phyloP scores from a whole-genome alignment of 2,329 filamentous ascomycete species.

The Monilinia laxa region DNA sequence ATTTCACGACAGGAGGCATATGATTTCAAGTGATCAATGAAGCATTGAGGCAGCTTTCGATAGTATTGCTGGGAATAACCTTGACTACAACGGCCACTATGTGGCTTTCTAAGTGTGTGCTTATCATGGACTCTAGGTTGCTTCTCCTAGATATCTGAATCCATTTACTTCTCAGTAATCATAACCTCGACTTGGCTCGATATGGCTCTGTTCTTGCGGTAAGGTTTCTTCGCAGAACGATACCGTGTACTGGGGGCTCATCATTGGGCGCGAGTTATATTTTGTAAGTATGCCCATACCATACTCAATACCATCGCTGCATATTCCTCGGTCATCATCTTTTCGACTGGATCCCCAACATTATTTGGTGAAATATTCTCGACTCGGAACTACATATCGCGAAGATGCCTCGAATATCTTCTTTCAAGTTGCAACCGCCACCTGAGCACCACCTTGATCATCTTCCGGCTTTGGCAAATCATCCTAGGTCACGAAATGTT shows the following conservation, averaged over 20 bases:
- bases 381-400: background rate
- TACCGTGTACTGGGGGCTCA: background rate
- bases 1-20: conserved; percentile 4
- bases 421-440: conserved; percentile 27
- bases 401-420: background rate
- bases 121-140: background rate
- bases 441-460: conserved; percentile 24
- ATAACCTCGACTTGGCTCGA: background rate
- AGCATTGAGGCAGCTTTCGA: background rate
- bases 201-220: conserved; percentile 5
- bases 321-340: background rate
- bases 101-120: conserved; percentile 1
- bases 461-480: conserved; percentile 49
- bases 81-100: background rate
- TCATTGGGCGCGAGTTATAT: conserved; percentile 2
- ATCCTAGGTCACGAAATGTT: conserved; percentile 42
- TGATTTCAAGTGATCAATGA: background rate
- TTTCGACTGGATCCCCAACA: background rate
- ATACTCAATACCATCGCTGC: background rate
- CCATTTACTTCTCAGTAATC: background rate
- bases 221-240: conserved; percentile 11
- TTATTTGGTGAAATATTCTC: conserved; percentile 1
- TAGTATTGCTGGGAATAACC: background rate
- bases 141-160: background rate
- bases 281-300: background rate